phyloP scores from a whole-genome alignment of 2,329 filamentous ascomycete genomes.

The Atkinsonella hypoxylon region DNA sequence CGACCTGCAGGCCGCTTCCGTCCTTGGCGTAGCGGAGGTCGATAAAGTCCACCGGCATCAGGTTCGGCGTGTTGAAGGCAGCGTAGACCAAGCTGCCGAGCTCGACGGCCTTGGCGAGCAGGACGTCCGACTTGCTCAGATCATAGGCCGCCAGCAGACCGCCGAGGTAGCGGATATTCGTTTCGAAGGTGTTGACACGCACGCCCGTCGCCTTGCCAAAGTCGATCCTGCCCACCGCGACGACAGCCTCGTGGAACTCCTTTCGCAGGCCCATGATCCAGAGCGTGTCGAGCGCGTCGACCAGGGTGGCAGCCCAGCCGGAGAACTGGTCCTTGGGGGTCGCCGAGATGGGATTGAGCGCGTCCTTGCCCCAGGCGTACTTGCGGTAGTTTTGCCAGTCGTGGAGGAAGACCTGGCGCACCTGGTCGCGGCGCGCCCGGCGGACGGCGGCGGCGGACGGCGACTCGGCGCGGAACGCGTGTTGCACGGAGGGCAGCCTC shows the following conservation, averaged over 20 bases:
- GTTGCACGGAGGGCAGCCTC: slow-evolving; percentile 24
- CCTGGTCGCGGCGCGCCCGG: slow-evolving; percentile 19
- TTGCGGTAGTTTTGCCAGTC: slow-evolving; percentile 42
- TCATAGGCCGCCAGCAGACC: slow-evolving; percentile 61
- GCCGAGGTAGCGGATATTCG: slow-evolving; percentile 59
- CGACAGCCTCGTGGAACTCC: slow-evolving; percentile 53
- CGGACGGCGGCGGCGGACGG: slow-evolving; percentile 13
- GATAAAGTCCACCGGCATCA: slow-evolving; percentile 46
- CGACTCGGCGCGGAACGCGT: slow-evolving; percentile 19
- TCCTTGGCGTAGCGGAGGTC: slow-evolving; percentile 28
- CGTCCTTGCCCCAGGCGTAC: slow-evolving; percentile 53
- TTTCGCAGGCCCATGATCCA: slow-evolving; percentile 59
- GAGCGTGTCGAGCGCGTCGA: slow-evolving; percentile 58
- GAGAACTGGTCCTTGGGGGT: slow-evolving; percentile 44
- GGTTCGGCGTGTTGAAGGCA: slow-evolving; percentile 56
- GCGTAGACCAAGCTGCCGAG: slow-evolving; percentile 52
- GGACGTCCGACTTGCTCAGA: slow-evolving; percentile 41
- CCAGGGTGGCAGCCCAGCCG: slow-evolving; percentile 55
- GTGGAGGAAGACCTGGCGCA: slow-evolving; percentile 21
- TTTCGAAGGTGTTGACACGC: slow-evolving; percentile 57
- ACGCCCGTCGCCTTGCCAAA: slow-evolving; percentile 38
- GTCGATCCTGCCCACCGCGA: slow-evolving; percentile 45
- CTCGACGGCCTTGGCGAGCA: slow-evolving; percentile 51
- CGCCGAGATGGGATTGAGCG: slow-evolving; percentile 45
- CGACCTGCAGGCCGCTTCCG: slow-evolving; percentile 21